Percentiles rank a stretch among this genome's conserved stretches.
These are phyloP conservation scores for Mycena kentingensis DNA, from an alignment of 768 basidiomycete species.

Conservation along the genomic window DNA sequence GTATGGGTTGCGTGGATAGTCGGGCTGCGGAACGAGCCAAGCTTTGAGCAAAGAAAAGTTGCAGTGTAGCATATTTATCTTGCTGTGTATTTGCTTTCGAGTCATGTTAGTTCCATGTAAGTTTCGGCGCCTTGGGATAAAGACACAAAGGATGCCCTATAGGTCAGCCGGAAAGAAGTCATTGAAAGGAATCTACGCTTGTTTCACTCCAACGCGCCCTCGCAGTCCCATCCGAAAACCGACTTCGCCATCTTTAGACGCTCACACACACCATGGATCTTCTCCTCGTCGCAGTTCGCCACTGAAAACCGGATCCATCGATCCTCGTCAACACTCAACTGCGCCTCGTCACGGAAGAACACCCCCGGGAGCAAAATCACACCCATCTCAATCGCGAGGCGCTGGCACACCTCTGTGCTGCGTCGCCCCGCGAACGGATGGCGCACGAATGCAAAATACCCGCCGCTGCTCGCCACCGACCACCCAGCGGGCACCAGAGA, in stretches of 20 bases:
- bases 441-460: conserved; percentile 77
- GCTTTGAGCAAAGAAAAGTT: too few relatives aligned
- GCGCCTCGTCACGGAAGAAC: conserved; percentile 51
- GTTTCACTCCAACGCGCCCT: too few relatives aligned
- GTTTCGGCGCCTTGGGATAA: too few relatives aligned
- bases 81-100: too few relatives aligned
- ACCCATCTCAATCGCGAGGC: conserved; percentile 62
- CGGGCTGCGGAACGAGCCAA: too few relatives aligned
- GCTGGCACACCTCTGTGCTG: conserved; percentile 56
- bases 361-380: conserved; percentile 66
- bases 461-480: conserved; percentile 66
- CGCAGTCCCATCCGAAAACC: conserved; percentile 45
- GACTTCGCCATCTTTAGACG: conserved; percentile 44
- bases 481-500: conserved; percentile 52
- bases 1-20: too few relatives aligned
- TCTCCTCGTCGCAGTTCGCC: conserved; percentile 73
- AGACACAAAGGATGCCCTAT: too few relatives aligned
- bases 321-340: conserved; percentile 41
- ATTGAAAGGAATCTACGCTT: too few relatives aligned
- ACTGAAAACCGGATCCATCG: conserved; percentile 80
- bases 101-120: too few relatives aligned
- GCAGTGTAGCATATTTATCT: too few relatives aligned
- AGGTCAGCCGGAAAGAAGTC: too few relatives aligned
- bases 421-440: conserved; percentile 56
- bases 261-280: conserved; percentile 53